Evolutionary conservation across 164 flowering plant species (phyloP), one percentile per base, ranked within the genome.

Genomic region (Akebia trifoliata): DNA sequence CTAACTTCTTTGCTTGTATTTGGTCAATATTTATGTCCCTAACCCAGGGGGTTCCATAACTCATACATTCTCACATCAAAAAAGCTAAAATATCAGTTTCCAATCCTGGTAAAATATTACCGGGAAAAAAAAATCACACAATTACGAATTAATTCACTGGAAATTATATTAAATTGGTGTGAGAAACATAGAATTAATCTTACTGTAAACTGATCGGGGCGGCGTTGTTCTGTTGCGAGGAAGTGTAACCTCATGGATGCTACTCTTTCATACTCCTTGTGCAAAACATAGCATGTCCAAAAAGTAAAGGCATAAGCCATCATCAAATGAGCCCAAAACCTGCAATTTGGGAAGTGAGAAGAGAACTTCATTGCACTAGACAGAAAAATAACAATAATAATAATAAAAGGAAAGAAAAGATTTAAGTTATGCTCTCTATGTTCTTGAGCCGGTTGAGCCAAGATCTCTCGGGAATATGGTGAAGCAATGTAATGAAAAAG

Each of bases 171-270:
- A 51, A 36, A 35, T 8, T 22, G 38, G 17, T 4, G 3, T 4
- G 25, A 42, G 21, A 56, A 50, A 45, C 20, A 54, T 11, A 31
- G 12, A 39, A 9, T 24, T 8, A 50, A 47, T 35, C 78, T 76
- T 72, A 90, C 97, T 0, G 94, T 87, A 60, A 81, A 90, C 58
- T 90, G 96, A 72, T 87, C 95, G 9, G 97, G 87, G 0, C 90
- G 83, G 9, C 94, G 75, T 2, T 67, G 66, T 61, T 77, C 84
- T 46, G 97, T 76, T 65, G 86, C 90, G 61, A 90, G 75, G 74
- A 87, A 90, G 62, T 78, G 86, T 63, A 87, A 64, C 66, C 97
- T 76, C 96, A 85, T 85, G 28, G 75, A 34, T 32, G 87, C 83
- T 56, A 90, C 65, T 12, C 46, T 65, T 58, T 73, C 83, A 64